A percentile compares a stretch with the other conserved stretches of the same genome.
Evolutionary conservation across 805 yeast species (phyloP).

Genomic region (Candida rishiriensis): DNA sequence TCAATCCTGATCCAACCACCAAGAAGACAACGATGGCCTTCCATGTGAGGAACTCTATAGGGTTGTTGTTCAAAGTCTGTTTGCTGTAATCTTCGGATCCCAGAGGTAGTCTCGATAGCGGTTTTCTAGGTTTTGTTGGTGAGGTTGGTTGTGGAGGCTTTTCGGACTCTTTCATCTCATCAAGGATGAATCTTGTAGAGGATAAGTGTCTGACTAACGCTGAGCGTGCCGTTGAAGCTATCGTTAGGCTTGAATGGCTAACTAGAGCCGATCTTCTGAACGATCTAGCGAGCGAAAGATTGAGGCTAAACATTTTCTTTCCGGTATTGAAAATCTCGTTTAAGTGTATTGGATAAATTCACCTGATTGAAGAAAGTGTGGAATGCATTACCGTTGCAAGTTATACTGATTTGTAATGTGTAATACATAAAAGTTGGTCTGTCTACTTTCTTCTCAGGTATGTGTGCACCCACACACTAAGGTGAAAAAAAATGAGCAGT

Average conservation of each 20-base stretch:
- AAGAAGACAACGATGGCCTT: slow-evolving; percentile 68
- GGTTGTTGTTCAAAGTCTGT: slow-evolving; percentile 27
- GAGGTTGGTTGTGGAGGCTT: neutral
- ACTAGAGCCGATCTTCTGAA: too few relatives aligned
- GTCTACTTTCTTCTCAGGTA: too few relatives aligned
- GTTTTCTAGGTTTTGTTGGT: slow-evolving; percentile 38
- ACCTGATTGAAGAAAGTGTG: too few relatives aligned
- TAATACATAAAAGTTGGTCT: too few relatives aligned
- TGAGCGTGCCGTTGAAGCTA: neutral
- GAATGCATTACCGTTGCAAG: too few relatives aligned
- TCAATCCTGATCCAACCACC: slow-evolving; percentile 65
- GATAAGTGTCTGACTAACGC: neutral
- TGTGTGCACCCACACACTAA: too few relatives aligned
- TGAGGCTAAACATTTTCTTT: too few relatives aligned
- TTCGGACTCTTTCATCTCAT: neutral
- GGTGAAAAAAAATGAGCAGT: too few relatives aligned
- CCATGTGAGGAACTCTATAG: slow-evolving; percentile 80
- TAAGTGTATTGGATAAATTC: too few relatives aligned
- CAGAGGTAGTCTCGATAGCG: slow-evolving; percentile 75
- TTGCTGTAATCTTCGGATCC: slow-evolving; percentile 46
- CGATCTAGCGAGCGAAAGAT: too few relatives aligned
- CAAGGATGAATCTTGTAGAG: neutral
- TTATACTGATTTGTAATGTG: too few relatives aligned
- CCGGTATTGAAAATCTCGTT: too few relatives aligned
- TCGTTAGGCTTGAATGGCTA: neutral